Evolutionary conservation across 495 filamentous ascomycete species (phyloP), one percentile per base, ranked within the genome.

Genomic region (Cercophora samala): DNA sequence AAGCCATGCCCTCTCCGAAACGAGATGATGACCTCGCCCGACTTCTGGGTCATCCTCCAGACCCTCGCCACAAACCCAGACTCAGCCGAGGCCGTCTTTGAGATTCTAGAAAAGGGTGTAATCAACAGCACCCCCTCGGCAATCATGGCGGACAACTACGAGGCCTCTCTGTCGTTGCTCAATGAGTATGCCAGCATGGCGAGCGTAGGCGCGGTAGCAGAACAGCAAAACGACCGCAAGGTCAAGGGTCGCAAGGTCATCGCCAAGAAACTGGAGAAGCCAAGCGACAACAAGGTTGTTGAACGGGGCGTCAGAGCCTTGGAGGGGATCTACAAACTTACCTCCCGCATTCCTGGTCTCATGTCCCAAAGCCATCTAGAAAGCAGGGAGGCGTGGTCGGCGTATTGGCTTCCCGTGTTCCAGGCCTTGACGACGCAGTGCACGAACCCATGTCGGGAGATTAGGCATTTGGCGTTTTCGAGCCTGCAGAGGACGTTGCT

Each of bases 341-440:
- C 92, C 17, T 80, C 83, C 42, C 87, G 92, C 37, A 92, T 95
- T 6, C 93, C 95, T 2, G 82, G 86, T 58, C 83, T 98, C 15
- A 97, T 98, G 80, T 85, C 90, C 72, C 91, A 96, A 73, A 97
- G 93, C 23, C 96, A 98, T 69, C 86, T 98, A 0, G 96, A 98
- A 72, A 87, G 87, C 66, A 89, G 82, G 67, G 91, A 97, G 83
- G 91, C 95, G 46, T 99, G 95, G 95, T 91, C 91, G 32, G 92
- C 96, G 17, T 99, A 99, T 76, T 99, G 95, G 95, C 89, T 93
- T 18, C 96, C 93, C 23, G 94, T 98, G 37, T 94, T 99, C 80
- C 86, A 90, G 67, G 89, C 91, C 15, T 80, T 98, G 29, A 95
- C 91, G 9, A 86, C 86, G 9, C 95, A 99, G 79, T 97, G 92